Conservation (phyloP, 345 rosid genomes). For the Murraya paniculata region DNA sequence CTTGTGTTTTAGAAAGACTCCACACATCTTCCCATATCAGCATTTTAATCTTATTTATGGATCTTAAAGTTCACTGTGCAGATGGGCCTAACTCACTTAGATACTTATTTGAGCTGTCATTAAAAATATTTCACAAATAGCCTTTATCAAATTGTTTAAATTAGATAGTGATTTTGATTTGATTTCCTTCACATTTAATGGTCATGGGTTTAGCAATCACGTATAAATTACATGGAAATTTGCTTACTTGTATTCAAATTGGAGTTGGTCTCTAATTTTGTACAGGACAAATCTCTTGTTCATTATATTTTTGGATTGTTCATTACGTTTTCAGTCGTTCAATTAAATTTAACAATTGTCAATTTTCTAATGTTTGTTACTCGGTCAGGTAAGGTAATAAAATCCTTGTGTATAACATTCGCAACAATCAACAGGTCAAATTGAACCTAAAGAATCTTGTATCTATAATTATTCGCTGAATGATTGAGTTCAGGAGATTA, state of each 20-base stretch:
- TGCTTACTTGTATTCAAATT: background rate
- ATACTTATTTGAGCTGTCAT: background rate
- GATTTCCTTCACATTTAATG: background rate
- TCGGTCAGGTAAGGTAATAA: too few relatives aligned
- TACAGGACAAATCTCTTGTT: too few relatives aligned
- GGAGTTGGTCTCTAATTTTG: background rate
- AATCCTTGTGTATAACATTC: background rate
- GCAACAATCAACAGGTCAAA: background rate
- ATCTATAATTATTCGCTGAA: background rate
- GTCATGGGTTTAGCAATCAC: background rate
- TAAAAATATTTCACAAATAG: background rate
- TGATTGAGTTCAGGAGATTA: background rate
- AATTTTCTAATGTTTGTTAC: too few relatives aligned
- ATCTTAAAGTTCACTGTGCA: background rate
- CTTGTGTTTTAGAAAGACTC: background rate
- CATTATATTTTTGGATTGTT: too few relatives aligned
- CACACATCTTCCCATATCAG: background rate
- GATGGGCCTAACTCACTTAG: background rate
- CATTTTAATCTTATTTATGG: background rate
- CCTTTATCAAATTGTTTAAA: background rate
- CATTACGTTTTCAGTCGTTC: too few relatives aligned
- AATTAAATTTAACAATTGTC: too few relatives aligned
- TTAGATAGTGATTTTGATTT: background rate
- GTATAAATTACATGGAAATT: background rate
- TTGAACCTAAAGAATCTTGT: background rate